Percentiles rank a stretch among this genome's conserved stretches.
phyloP scores from a whole-genome alignment of 2,329 filamentous ascomycete genomes.

The Claviceps lovelessii region DNA sequence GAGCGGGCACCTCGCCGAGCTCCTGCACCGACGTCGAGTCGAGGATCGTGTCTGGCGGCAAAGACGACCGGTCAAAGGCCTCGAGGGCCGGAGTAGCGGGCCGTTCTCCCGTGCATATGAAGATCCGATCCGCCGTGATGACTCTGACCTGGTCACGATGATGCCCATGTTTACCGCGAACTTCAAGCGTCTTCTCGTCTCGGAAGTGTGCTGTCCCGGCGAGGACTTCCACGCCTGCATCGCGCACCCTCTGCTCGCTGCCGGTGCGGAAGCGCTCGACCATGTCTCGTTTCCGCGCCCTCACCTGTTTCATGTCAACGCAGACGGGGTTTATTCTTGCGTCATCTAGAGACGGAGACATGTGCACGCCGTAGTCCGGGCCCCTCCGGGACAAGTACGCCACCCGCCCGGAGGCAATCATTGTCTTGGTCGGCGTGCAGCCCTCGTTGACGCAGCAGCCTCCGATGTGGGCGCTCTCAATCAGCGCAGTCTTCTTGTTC shows the following conservation, averaged over 20 bases:
- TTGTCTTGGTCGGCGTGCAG: slow-evolving; percentile 43
- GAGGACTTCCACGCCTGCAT: slow-evolving; percentile 29
- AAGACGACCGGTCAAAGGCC: not conserved
- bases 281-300: slow-evolving; percentile 39
- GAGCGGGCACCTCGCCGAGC: slow-evolving; percentile 23
- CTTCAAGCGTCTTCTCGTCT: slow-evolving; percentile 17
- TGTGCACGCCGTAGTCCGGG: slow-evolving; percentile 30
- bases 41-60: not conserved
- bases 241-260: slow-evolving; percentile 26
- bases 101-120: not conserved
- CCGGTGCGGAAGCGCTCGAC: slow-evolving; percentile 34
- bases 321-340: slow-evolving; percentile 10
- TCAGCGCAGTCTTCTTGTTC: slow-evolving; percentile 28
- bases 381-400: slow-evolving; percentile 30
- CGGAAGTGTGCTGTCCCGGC: slow-evolving; percentile 31
- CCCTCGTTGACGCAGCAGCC: slow-evolving; percentile 41
- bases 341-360: not conserved
- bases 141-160: not conserved
- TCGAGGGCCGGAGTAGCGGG: not conserved
- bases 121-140: not conserved
- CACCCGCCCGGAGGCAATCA: slow-evolving; percentile 37
- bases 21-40: not conserved
- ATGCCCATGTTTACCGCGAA: not conserved
- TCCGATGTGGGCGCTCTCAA: slow-evolving; percentile 35
- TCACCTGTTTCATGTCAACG: slow-evolving; percentile 33